A percentile compares a stretch with the other conserved stretches of the same genome.
phyloP scores from a whole-genome alignment of 2,329 filamentous ascomycete genomes.

The Cordyceps farinosa region DNA sequence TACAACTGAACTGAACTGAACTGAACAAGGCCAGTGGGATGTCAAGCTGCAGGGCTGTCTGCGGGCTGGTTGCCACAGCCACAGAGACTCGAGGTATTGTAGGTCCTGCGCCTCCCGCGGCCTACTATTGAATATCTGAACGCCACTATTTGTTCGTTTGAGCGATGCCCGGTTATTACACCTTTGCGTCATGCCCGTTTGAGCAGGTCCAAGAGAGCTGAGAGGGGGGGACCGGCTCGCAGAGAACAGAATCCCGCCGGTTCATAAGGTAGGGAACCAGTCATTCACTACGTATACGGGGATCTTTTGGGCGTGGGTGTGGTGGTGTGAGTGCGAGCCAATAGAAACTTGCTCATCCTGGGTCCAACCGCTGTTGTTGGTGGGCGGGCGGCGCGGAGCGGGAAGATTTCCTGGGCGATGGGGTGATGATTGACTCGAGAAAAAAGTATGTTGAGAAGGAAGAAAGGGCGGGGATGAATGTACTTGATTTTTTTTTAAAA shows the following conservation, averaged over 20 bases:
- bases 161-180: neutral
- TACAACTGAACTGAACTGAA: no score
- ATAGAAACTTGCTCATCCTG: conserved; percentile 41
- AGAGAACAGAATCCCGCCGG: neutral
- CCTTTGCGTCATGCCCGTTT: neutral
- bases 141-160: neutral
- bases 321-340: conserved; percentile 25
- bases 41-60: no score
- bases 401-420: neutral
- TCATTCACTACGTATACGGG: neutral
- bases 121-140: neutral
- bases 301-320: neutral
- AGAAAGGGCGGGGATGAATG: neutral
- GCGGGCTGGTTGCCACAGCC: neutral
- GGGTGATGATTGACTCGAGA: neutral
- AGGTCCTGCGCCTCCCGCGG: neutral
- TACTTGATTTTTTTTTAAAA: neutral
- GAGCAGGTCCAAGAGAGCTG: conserved; percentile 3
- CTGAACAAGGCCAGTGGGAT: no score
- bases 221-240: neutral
- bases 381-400: neutral
- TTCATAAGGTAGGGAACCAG: neutral
- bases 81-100: neutral
- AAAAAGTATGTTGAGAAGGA: neutral
- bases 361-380: conserved; percentile 19